Base-by-base conservation (phyloP, 2,329 filamentous ascomycete species). In the Beauveria scarabaeidicola region DNA sequence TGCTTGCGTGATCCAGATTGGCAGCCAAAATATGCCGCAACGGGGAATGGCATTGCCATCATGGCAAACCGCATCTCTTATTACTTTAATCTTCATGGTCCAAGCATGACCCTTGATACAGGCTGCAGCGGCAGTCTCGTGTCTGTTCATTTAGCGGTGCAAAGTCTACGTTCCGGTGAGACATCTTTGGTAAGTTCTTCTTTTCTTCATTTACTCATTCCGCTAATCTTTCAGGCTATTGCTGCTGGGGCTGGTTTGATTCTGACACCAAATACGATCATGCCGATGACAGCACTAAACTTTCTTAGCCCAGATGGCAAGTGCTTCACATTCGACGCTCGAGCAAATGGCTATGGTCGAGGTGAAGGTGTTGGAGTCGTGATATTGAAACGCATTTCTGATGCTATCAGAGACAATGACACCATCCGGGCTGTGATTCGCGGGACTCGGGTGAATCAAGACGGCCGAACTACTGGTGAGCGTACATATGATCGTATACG, bases 311-410 rank as follows among this genome's bases (percentile, higher is more conserved):
- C 78, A 1, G 75, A 79, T 59, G 79, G 80, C 1, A 79, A 74
- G 61, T 78, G 74, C 40, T 78, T 78, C 61, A 80, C 80, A 5
- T 86, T 81, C 65, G 84, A 85, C 64, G 67, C 74, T n/a, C 75
- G 76, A 3, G 85, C 82, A 19, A 81, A 82, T 61, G 86, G 86
- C 1, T 89, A 88, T 65, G 84, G 80, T 0, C 76, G 85, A 36
- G 85, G 84, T 1, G 86, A 89, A 65, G 86, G 85, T 0, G 74
- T 82, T 27, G 83, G 78, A 0, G 75, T 81, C n/a, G 69, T 88
- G 1, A 65, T 87, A 3, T 66, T 88, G 51, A 88, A 88, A 69
- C 77, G 77, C 1, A 71, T 88, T 0, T 71, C 75, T 6, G 79
- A 84, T 66, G 85, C 85, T 1, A 64, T 87, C 5, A 71, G 73